Evolutionary conservation across 2,329 filamentous ascomycete species (phyloP).

Genomic region (Curvularia verruculosa): DNA sequence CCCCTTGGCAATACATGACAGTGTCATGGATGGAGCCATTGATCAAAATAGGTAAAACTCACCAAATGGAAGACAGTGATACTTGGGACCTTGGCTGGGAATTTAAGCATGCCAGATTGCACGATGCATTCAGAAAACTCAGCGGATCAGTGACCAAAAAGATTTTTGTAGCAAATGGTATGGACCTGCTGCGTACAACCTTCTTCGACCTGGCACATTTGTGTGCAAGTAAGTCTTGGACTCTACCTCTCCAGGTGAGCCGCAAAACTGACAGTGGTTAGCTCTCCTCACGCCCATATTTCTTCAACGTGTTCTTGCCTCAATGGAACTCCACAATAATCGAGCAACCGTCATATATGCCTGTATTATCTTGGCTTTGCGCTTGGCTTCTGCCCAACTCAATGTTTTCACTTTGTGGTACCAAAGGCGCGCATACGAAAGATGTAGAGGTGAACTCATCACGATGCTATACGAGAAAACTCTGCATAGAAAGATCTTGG

Average conservation of each 20-base stretch:
- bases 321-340: slow-evolving; percentile 64
- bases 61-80: slow-evolving; percentile 76
- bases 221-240: slow-evolving; percentile 53
- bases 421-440: slow-evolving; percentile 80
- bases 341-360: slow-evolving; percentile 70
- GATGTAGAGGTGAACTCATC: slow-evolving; percentile 83
- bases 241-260: neutral
- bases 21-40: slow-evolving; percentile 83
- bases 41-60: slow-evolving; percentile 66
- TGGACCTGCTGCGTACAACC: slow-evolving; percentile 75
- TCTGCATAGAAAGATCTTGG: slow-evolving; percentile 64
- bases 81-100: slow-evolving; percentile 82
- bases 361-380: slow-evolving; percentile 63
- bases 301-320: slow-evolving; percentile 72
- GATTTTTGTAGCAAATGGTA: slow-evolving; percentile 75
- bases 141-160: slow-evolving; percentile 73
- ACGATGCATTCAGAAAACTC: slow-evolving; percentile 75
- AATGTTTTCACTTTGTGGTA: slow-evolving; percentile 79
- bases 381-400: slow-evolving; percentile 68
- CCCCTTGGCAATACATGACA: slow-evolving; percentile 81
- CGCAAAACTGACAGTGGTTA: slow-evolving; percentile 18
- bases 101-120: slow-evolving; percentile 79
- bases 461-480: slow-evolving; percentile 85
- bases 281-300: slow-evolving; percentile 65
- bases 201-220: slow-evolving; percentile 69